Base-by-base conservation (phyloP, 441 rosid species). In the Codiaeum variegatum region DNA sequence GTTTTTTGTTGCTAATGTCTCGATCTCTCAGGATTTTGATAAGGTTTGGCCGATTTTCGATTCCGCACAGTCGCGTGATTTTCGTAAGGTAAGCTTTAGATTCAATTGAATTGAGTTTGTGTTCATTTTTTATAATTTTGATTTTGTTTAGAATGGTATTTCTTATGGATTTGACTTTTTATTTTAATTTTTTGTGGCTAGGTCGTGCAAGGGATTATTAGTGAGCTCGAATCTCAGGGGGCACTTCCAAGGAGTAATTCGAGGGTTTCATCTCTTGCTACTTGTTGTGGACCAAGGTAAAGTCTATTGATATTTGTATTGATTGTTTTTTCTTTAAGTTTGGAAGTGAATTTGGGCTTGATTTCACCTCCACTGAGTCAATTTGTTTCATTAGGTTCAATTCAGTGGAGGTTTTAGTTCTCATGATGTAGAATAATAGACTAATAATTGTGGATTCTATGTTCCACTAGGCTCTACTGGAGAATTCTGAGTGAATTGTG, bases 1-100 rank as follows among this genome's bases (percentile, higher is more conserved):
- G 51, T 52, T 72, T 63, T 29, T 72, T 18, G 46, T 64, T 62
- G 28, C 13, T 67, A 24, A 52, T 67, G 70, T 71, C 73, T 75
- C 76, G 87, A 87, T 88, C 89, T 89, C 77, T 73, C 86, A 96
- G 98, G 98, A 96, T 91, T 96, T 96, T 80, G 98, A 96, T 67
- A 91, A 88, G 86, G 98, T 96, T 31, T 96, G 98, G 99, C 99
- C 99, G 79, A 93, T 96, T 89, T 96, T 96, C 72, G 99, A 96
- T 88, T 96, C 99, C 6, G 97, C 97, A 47, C 98, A 96, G 79
- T 96, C 97, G 62, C 97, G 98, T 28, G 99, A 93, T 84, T 96
- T 96, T 68, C 90, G 98, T 42, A 96, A 96, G 97, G 99, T 95
- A 73, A 32, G 36, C 3, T 32, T 32, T 32, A 32, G 73, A 49